A percentile compares a stretch with the other conserved stretches of the same genome.
phyloP scores from a whole-genome alignment of 108 stramenopile genomes.

The Cyclotella atomus region DNA sequence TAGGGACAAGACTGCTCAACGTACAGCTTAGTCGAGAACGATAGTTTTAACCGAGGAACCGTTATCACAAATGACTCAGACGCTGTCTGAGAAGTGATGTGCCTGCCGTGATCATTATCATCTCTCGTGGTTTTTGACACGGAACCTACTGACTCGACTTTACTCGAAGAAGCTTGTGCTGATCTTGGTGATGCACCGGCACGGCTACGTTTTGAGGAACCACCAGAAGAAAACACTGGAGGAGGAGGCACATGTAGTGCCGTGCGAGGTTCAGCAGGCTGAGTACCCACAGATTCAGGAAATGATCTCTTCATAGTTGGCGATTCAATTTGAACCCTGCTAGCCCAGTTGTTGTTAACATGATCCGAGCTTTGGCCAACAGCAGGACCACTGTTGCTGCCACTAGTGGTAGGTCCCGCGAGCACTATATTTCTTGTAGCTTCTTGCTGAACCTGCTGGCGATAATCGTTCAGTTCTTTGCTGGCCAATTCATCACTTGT shows the following conservation, averaged over 20 bases:
- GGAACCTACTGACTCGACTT: not conserved
- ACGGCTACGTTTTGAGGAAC: not conserved
- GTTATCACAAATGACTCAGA: conserved; percentile 36
- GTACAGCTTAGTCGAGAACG: conserved; percentile 44
- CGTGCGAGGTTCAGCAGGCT: not conserved
- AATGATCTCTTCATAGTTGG: not conserved
- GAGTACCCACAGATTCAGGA: too few relatives aligned
- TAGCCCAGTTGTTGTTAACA: not conserved
- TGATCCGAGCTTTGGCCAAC: not conserved
- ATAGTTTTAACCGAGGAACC: conserved; percentile 33
- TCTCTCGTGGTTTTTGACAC: not conserved
- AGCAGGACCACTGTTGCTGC: not conserved
- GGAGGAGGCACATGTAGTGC: conserved; percentile 9
- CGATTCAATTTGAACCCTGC: not conserved
- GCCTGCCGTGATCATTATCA: conserved; percentile 6
- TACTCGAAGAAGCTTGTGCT: not conserved
- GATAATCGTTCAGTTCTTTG: conserved; percentile 49
- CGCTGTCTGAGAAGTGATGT: conserved; percentile 38
- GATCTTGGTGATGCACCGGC: not conserved
- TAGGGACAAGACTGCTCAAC: conserved; percentile 23
- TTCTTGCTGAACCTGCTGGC: conserved; percentile 54
- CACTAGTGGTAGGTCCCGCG: conserved; percentile 9
- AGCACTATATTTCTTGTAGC: conserved; percentile 50
- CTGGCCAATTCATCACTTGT: conserved; percentile 66
- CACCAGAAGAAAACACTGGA: conserved; percentile 1